A percentile compares a stretch with the other conserved stretches of the same genome.
These are phyloP conservation scores for Sphenostylis stenocarpa DNA, from an alignment of 306 rosid species.

Conservation along the genomic window DNA sequence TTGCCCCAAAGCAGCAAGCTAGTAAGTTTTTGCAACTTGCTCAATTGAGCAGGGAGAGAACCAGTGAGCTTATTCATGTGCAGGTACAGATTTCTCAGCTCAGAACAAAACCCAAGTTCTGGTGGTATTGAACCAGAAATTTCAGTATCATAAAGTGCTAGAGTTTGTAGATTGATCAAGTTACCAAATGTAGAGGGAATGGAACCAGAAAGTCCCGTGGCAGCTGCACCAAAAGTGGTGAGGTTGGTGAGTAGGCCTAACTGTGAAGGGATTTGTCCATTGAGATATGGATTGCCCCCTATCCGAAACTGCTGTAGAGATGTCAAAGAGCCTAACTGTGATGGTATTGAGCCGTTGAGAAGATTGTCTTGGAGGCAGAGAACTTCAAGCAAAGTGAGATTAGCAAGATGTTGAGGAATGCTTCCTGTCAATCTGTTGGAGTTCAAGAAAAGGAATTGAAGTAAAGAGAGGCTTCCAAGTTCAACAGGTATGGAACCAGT, in stretches of 20 bases:
- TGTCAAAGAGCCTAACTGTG: conserved; percentile 69
- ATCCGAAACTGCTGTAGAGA: conserved; percentile 85
- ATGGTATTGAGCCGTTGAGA: conserved; percentile 80
- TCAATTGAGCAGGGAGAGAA: conserved; percentile 66
- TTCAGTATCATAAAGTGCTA: conserved; percentile 87
- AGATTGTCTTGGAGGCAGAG: conserved; percentile 82
- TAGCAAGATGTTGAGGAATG: conserved; percentile 67
- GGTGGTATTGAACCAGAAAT: conserved; percentile 74
- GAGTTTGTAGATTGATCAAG: conserved; percentile 74
- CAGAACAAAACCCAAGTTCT: conserved; percentile 78
- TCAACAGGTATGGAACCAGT: conserved; percentile 74
- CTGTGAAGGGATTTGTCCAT: conserved; percentile 73
- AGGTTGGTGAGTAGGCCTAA: conserved; percentile 78
- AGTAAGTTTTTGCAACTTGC: conserved; percentile 80
- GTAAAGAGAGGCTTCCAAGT: conserved; percentile 65
- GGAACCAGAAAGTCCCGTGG: conserved; percentile 83
- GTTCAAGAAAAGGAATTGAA: conserved; percentile 81
- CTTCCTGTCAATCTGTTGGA: conserved; percentile 65
- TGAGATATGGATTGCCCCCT: conserved; percentile 87
- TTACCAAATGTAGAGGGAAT: conserved; percentile 86
- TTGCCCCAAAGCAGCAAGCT: conserved; percentile 87
- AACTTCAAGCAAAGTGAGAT: conserved; percentile 70
- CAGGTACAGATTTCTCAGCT: conserved; percentile 76
- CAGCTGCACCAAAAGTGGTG: conserved; percentile 91
- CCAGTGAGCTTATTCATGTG: conserved; percentile 88